Percentiles rank a stretch among this genome's conserved stretches.
Conservation (phyloP, 331 rosid genomes). For the Cydonia oblonga region DNA sequence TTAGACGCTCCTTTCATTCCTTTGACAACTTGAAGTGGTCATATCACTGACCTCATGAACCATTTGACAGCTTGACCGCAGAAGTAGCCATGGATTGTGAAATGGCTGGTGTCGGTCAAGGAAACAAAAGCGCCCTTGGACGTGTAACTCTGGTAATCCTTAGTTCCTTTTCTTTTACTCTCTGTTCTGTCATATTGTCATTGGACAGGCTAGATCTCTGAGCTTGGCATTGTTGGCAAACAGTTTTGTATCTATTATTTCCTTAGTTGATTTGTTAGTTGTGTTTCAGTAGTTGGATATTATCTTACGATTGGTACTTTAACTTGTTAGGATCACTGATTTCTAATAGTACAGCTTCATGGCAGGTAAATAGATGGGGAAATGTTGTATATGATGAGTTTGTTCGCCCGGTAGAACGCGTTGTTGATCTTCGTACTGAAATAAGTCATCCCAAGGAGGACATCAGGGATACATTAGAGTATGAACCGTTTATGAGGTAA, state of each 20-base stretch:
- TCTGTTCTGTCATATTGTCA: neutral
- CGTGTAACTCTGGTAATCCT: constrained; percentile 65
- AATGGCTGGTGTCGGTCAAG: constrained; percentile 92
- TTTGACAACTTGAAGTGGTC: neutral
- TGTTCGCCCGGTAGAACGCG: constrained; percentile 72
- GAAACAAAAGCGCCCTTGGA: constrained; percentile 91
- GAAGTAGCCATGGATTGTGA: constrained; percentile 90
- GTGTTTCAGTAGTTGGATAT: neutral
- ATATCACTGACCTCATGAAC: constrained; percentile 17
- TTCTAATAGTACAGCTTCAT: constrained; percentile 21
- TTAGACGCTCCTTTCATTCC: neutral
- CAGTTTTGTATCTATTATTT: neutral
- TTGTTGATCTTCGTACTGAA: constrained; percentile 77
- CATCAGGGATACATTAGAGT: constrained; percentile 68
- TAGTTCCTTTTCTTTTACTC: constrained; percentile 15
- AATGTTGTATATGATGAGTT: constrained; percentile 76
- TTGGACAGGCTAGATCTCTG: neutral
- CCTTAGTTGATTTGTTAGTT: neutral
- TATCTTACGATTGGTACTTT: neutral
- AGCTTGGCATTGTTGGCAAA: neutral
- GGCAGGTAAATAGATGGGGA: constrained; percentile 92
- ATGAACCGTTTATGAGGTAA: constrained; percentile 61
- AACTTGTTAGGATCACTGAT: constrained; percentile 4
- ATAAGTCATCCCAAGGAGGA: constrained; percentile 89
- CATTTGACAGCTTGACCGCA: constrained; percentile 72